These are phyloP conservation scores for Insectozyma bohioensis DNA, from an alignment of 1,139 yeast species.

Conservation along the genomic window DNA sequence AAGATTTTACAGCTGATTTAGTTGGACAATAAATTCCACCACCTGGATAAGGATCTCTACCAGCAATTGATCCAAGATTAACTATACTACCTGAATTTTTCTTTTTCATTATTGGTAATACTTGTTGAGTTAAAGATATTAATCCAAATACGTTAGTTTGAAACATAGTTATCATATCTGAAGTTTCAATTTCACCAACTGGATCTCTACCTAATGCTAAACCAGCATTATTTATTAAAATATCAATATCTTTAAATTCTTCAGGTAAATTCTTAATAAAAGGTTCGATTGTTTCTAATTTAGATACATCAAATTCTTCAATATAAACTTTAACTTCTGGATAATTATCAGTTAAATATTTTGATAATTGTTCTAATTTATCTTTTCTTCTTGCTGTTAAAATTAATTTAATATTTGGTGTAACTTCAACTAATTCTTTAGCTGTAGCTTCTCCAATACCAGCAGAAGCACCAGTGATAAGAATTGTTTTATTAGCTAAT, in stretches of 20 bases:
- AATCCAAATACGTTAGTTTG: slow-evolving; percentile 44
- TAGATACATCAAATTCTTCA: slow-evolving; percentile 35
- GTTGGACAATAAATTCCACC: slow-evolving; percentile 90
- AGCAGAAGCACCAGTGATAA: slow-evolving; percentile 76
- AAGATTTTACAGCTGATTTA: slow-evolving; percentile 77
- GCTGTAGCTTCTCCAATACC: slow-evolving; percentile 56
- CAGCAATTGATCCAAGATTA: slow-evolving; percentile 85
- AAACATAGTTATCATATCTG: slow-evolving; percentile 40
- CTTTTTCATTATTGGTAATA: slow-evolving; percentile 43
- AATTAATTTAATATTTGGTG: slow-evolving; percentile 38
- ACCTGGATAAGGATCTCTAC: slow-evolving; percentile 82
- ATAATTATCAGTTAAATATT: slow-evolving; percentile 24
- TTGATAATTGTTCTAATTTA: slow-evolving; percentile 30
- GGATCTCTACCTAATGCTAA: slow-evolving; percentile 42
- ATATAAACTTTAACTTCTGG: slow-evolving; percentile 28
- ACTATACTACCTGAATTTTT: slow-evolving; percentile 74
- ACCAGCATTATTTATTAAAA: slow-evolving; percentile 45
- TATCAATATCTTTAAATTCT: slow-evolving; percentile 40
- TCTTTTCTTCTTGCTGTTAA: slow-evolving; percentile 45
- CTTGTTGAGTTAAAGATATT: slow-evolving; percentile 39
- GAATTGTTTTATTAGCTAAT: slow-evolving; percentile 56
- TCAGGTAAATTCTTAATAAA: slow-evolving; percentile 31
- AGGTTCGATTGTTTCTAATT: slow-evolving; percentile 33
- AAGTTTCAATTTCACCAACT: slow-evolving; percentile 31
- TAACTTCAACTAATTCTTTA: slow-evolving; percentile 36